Evolutionary conservation across 2,329 filamentous ascomycete genomes (phyloP), one percentile per base, ranked within the genome.

Genomic region (Akanthomyces uredinophilus): DNA sequence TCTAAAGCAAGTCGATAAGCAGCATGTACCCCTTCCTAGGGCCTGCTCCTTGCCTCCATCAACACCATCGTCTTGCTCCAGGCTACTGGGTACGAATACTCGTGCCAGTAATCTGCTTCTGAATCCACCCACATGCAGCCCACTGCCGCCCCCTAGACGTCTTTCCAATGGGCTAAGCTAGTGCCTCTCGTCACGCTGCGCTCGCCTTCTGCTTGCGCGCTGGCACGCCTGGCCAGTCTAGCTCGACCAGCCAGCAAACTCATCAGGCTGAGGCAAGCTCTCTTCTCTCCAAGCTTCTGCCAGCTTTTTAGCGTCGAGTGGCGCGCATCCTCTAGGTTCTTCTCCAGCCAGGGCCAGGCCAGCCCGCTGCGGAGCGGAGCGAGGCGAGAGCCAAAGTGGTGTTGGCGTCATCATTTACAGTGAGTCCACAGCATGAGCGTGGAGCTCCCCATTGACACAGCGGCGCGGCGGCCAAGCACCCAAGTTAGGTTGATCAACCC

Each of bases 331-430:
- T 52, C 37, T 46, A 47, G 49, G 27, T 6, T 6, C 27, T 29
- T 29, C 4, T 6, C 58, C 49, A 35, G 32, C 32, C 32, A 35
- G 32, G 53, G 58, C 41, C n/a, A 41, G 58, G 18, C n/a, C n/a
- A 27, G 49, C 49, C 49, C 50, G 50, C 58, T 46, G 29, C 58
- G 58, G 58, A 60, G 39, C 58, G 58, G 58, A 53, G 58, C 58
- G 58, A 60, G 49, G 50, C 49, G 58, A 60, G 49, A 39, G 49
- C 39, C 41, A 53, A 60, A 37, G 37, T 54, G 58, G 49, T 60
- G 49, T n/a, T n/a, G 44, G 49, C 46, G 54, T 47, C 54, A 47
- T 56, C 14, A 52, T 52, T 14, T 37, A 35, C 32, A 52, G 29
- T 5, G 27, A 52, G n/a, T 11, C 43, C 43, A 46, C 35, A 2